These are phyloP conservation scores for Aspergillus sclerotioniger DNA, from an alignment of 495 filamentous ascomycete species.

Conservation along the genomic window DNA sequence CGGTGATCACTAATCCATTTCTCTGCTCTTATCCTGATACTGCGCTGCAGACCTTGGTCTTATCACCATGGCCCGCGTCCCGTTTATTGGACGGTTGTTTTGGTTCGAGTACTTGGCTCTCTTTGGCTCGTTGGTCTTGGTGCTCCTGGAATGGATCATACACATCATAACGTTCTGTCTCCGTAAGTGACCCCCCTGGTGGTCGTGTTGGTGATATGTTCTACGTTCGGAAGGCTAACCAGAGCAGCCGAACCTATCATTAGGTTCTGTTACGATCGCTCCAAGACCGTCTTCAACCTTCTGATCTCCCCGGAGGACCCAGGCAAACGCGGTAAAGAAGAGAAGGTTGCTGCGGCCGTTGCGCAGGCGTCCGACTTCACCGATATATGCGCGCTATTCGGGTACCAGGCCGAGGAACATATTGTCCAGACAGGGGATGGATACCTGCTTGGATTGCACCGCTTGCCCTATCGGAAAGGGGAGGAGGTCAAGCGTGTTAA, in stretches of 20 bases:
- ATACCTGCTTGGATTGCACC: conserved; percentile 87
- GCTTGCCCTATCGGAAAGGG: conserved; percentile 75
- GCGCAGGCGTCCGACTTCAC: conserved; percentile 83
- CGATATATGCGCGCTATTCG: conserved; percentile 83
- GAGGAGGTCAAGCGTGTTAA: conserved; percentile 74
- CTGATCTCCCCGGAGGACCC: conserved; percentile 68
- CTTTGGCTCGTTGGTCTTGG: conserved; percentile 74
- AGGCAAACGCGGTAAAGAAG: conserved; percentile 51
- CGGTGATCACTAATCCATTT: not conserved
- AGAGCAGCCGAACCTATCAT: conserved; percentile 70
- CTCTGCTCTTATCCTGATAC: not conserved
- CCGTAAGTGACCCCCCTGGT: conserved; percentile 57
- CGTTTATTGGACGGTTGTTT: conserved; percentile 79
- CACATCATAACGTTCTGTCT: conserved; percentile 87
- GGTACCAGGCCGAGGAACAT: conserved; percentile 93
- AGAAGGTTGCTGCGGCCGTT: conserved; percentile 45
- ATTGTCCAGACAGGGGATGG: conserved; percentile 92
- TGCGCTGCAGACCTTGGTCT: not conserved
- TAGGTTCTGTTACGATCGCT: conserved; percentile 76
- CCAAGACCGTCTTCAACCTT: conserved; percentile 77
- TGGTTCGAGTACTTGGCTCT: conserved; percentile 84
- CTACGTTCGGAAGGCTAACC: conserved; percentile 20
- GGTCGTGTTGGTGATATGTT: not conserved
- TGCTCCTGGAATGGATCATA: conserved; percentile 76
- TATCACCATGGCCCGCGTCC: conserved; percentile 66